phyloP scores from a whole-genome alignment of 371 early-diverging fungal species.

The Actinomortierella wolfii region DNA sequence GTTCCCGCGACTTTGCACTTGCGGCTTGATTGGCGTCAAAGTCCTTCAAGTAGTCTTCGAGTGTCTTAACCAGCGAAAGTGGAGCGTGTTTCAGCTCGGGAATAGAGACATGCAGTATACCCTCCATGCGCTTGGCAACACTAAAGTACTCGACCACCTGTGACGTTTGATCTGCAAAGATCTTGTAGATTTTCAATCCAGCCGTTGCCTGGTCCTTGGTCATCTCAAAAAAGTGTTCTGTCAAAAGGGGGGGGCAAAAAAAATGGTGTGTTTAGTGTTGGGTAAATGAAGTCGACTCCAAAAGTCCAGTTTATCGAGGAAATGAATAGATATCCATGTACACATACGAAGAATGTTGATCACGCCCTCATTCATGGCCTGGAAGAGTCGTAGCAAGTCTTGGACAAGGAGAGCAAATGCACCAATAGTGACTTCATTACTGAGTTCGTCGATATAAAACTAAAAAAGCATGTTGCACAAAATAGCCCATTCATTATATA shows the following conservation, averaged over 20 bases:
- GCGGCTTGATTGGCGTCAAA: slow-evolving; percentile 60
- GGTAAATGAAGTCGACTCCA: no score
- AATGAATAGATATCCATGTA: no score
- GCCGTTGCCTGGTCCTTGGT: slow-evolving; percentile 74
- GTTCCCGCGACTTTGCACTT: slow-evolving; percentile 48
- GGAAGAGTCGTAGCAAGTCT: slow-evolving; percentile 86
- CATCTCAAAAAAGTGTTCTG: slow-evolving; percentile 90
- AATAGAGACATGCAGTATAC: slow-evolving; percentile 75
- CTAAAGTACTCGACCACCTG: slow-evolving; percentile 80
- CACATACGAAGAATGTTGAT: slow-evolving; percentile 82
- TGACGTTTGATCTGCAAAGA: slow-evolving; percentile 85
- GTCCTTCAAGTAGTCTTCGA: slow-evolving; percentile 87
- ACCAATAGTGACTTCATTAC: slow-evolving; percentile 86
- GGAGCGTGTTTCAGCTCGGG: slow-evolving; percentile 90
- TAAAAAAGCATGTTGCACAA: slow-evolving; percentile 43
- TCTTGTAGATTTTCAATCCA: slow-evolving; percentile 88
- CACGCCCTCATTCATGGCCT: slow-evolving; percentile 89
- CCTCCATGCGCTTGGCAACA: slow-evolving; percentile 72
- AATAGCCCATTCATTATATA: neutral
- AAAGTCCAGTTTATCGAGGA: neutral
- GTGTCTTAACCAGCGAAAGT: slow-evolving; percentile 78
- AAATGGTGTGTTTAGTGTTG: neutral
- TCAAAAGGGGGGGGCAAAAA: slow-evolving; percentile 4
- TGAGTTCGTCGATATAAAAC: slow-evolving; percentile 82
- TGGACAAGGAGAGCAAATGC: slow-evolving; percentile 85